These are phyloP conservation scores for maize (Zea mays) DNA, from an alignment of 176 grass and related monocot species.

Conservation along the genomic window Zm-B73-REFERENCE-NAM-5.0 NC_050099.1:8460001-8460500, in stretches of 20 bases:
- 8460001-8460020: conserved; percentile 31
- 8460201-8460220: conserved; percentile 27
- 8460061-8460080: conserved; percentile 34
- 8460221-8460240: conserved; percentile 7
- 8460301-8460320: not conserved
- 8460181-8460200: conserved; percentile 35
- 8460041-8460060: conserved; percentile 32
- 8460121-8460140: conserved; percentile 33
- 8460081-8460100: conserved; percentile 20
- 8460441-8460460: conserved; percentile 24
- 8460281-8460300: not conserved
- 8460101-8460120: not conserved
- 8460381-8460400: conserved; percentile 6
- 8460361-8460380: not conserved
- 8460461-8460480: conserved; percentile 27
- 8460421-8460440: conserved; percentile 2
- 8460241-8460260: not conserved
- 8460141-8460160: conserved; percentile 36
- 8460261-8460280: conserved; percentile 5
- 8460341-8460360: not conserved
- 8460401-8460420: conserved; percentile 12
- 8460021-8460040: conserved; percentile 30
- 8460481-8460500: not conserved
- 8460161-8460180: conserved; percentile 31
- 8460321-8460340: conserved; percentile 12